Percentiles rank a stretch among this genome's conserved stretches.
phyloP scores from a whole-genome alignment of 306 rosid genomes.

The Quercus suber region DNA sequence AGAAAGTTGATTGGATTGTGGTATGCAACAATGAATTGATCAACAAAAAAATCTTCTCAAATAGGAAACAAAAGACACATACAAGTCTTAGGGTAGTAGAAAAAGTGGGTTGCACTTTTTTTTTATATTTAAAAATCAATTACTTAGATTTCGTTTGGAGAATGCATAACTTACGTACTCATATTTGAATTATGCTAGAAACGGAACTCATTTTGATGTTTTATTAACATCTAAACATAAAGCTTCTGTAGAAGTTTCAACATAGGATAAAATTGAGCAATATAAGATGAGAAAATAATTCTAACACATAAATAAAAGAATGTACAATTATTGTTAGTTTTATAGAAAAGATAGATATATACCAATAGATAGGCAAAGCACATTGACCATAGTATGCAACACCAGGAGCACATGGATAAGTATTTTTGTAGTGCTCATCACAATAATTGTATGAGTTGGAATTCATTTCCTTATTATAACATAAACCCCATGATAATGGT shows the following conservation, averaged over 20 bases:
- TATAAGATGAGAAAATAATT: background rate
- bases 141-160: no score
- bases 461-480: constrained; percentile 92
- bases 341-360: constrained; percentile 3
- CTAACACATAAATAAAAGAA: background rate
- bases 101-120: no score
- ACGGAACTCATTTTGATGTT: background rate
- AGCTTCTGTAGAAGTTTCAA: background rate
- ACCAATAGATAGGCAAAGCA: constrained; percentile 92
- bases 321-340: background rate
- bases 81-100: no score
- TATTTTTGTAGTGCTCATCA: constrained; percentile 66
- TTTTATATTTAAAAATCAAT: no score
- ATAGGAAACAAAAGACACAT: background rate
- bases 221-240: background rate
- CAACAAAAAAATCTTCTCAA: background rate
- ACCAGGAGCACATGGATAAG: constrained; percentile 85
- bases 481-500: constrained; percentile 89
- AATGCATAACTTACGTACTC: no score
- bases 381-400: constrained; percentile 89
- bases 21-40: background rate
- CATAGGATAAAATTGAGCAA: background rate
- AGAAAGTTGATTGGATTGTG: constrained; percentile 1
- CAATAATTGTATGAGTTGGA: constrained; percentile 75
- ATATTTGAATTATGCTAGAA: no score